Conservation (phyloP, 805 yeast species). For the Candida alai region DNA sequence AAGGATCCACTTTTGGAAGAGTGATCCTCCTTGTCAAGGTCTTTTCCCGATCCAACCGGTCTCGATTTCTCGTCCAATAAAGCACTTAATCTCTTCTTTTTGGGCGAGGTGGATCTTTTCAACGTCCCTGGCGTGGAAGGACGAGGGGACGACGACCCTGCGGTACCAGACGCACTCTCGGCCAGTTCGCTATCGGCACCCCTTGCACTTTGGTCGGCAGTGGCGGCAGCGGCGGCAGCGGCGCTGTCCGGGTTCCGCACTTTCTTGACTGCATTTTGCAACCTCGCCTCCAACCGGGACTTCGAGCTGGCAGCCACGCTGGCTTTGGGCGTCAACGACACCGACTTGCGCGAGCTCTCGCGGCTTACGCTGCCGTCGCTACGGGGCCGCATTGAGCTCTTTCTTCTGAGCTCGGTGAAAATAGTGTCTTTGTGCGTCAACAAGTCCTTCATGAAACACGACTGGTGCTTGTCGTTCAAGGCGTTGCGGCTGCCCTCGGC, state of each 20-base stretch:
- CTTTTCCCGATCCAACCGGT: no score
- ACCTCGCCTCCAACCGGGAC: constrained; percentile 23
- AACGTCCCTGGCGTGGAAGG: constrained; percentile 14
- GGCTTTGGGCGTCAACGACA: neutral
- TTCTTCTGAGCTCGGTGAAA: constrained; percentile 56
- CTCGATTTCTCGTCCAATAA: constrained; percentile 9
- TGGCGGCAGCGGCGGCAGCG: constrained; percentile 1
- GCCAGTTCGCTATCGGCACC: no score
- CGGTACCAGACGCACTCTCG: no score
- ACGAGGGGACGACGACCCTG: constrained; percentile 17
- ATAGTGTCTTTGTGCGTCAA: constrained; percentile 51
- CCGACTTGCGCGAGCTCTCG: constrained; percentile 6
- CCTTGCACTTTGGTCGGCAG: constrained; percentile 6
- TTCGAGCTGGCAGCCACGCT: constrained; percentile 18
- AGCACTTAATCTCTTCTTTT: constrained; percentile 28
- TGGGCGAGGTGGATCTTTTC: constrained; percentile 38
- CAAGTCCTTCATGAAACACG: constrained; percentile 57
- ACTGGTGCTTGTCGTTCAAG: constrained; percentile 56
- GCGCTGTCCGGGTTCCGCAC: constrained; percentile 1
- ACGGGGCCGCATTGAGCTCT: constrained; percentile 18
- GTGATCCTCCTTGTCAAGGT: no score
- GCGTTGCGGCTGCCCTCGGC: no score
- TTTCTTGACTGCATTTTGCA: constrained; percentile 22
- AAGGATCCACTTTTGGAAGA: no score
- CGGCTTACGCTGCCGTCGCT: constrained; percentile 1